These are phyloP conservation scores for Corymbia citriodora DNA, from an alignment of 441 rosid genomes.

Conservation along the genomic window DNA sequence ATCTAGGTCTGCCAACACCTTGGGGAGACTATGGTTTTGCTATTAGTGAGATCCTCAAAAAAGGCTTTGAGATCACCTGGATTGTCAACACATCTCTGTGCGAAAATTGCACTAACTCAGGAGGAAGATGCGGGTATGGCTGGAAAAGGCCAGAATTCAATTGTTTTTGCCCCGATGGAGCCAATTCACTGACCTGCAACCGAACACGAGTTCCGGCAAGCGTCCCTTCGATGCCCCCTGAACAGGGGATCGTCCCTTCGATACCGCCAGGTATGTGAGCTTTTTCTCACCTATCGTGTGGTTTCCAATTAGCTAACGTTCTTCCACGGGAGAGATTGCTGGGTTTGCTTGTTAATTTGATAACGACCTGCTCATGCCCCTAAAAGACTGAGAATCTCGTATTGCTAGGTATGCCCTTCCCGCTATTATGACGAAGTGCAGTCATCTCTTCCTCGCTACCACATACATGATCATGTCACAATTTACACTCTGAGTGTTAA, in stretches of 20 bases:
- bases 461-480: background rate
- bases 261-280: too few relatives aligned
- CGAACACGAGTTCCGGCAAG: too few relatives aligned
- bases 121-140: background rate
- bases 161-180: accelerated
- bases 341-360: too few relatives aligned
- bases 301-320: too few relatives aligned
- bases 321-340: too few relatives aligned
- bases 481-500: background rate
- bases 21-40: background rate
- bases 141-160: accelerated
- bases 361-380: too few relatives aligned
- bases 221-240: too few relatives aligned
- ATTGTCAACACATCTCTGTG: accelerated
- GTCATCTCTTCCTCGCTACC: background rate
- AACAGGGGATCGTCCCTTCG: too few relatives aligned
- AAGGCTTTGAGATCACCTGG: background rate
- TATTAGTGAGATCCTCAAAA: background rate
- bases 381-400: too few relatives aligned
- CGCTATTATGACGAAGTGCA: background rate
- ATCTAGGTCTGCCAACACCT: too few relatives aligned
- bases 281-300: too few relatives aligned
- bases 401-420: background rate
- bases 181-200: accelerated
- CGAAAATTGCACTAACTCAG: accelerated